Conservation (phyloP, 106 monocot genomes). For the Triglochin maritima region DNA sequence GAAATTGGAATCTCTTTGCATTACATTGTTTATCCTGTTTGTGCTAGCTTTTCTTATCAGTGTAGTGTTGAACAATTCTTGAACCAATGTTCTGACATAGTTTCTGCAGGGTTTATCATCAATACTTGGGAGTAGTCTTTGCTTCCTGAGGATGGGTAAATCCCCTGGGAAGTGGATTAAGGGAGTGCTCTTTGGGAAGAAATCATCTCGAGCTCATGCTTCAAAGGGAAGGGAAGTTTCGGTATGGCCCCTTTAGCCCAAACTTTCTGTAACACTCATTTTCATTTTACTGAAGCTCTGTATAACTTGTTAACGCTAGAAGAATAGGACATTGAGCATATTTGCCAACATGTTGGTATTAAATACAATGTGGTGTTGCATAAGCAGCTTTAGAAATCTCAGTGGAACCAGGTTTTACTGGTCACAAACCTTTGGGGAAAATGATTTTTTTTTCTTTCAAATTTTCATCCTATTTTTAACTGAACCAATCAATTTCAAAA, state of each 20-base stretch:
- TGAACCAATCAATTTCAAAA: too few relatives aligned
- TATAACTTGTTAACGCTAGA: too few relatives aligned
- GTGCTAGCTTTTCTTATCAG: too few relatives aligned
- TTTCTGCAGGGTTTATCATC: too few relatives aligned
- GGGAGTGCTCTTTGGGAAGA: conserved; percentile 67
- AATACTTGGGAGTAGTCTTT: not conserved
- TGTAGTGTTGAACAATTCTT: too few relatives aligned
- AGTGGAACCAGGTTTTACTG: not conserved
- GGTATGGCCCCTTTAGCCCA: conserved; percentile 1
- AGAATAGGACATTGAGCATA: not conserved
- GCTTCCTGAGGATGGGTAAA: conserved; percentile 55
- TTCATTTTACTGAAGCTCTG: not conserved
- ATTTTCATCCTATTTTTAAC: not conserved
- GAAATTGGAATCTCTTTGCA: too few relatives aligned
- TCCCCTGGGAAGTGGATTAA: conserved; percentile 93
- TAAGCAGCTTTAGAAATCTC: not conserved
- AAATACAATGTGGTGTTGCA: not conserved
- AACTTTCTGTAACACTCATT: not conserved
- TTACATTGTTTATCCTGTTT: too few relatives aligned
- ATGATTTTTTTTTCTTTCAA: too few relatives aligned
- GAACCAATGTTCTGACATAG: too few relatives aligned
- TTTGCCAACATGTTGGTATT: not conserved
- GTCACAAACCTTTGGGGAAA: not conserved
- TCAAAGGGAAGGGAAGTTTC: conserved; percentile 16
- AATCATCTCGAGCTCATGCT: conserved; percentile 34